These are phyloP conservation scores for Boletus vermiculosoides DNA, from an alignment of 768 basidiomycete genomes.

Conservation along the genomic window DNA sequence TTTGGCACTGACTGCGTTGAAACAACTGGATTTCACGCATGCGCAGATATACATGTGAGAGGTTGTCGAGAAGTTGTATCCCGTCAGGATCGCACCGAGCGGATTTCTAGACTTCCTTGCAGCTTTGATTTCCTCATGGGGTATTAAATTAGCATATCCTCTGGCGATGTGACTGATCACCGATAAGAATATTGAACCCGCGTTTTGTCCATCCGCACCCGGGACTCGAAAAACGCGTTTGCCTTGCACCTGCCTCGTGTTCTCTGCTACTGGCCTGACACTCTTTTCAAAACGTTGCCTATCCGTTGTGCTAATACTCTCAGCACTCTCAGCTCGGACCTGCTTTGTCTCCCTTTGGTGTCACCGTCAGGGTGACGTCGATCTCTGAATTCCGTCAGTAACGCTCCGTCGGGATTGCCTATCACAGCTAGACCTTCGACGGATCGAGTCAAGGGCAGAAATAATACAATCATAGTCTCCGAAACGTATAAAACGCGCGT, in stretches of 20 bases:
- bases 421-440: background rate
- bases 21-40: background rate
- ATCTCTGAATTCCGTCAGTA: too few species aligned
- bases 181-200: background rate
- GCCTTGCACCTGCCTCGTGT: constrained; percentile 15
- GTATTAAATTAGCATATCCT: background rate
- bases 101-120: background rate
- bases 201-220: background rate
- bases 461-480: constrained; percentile 3
- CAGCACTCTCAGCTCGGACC: background rate
- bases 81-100: background rate
- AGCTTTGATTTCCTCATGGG: background rate
- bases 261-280: background rate
- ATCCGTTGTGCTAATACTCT: background rate
- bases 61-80: background rate
- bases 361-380: constrained; percentile 5
- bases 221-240: constrained; percentile 5
- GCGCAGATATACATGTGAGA: too few species aligned
- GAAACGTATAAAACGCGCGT: constrained; percentile 6
- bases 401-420: background rate
- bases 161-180: background rate
- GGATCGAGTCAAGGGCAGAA: background rate
- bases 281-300: background rate
- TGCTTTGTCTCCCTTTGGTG: background rate
- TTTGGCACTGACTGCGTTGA: background rate